These are phyloP conservation scores for Aureobasidium sp. DNA, from an alignment of 2,329 filamentous ascomycete species.

Conservation along the genomic window DNA sequence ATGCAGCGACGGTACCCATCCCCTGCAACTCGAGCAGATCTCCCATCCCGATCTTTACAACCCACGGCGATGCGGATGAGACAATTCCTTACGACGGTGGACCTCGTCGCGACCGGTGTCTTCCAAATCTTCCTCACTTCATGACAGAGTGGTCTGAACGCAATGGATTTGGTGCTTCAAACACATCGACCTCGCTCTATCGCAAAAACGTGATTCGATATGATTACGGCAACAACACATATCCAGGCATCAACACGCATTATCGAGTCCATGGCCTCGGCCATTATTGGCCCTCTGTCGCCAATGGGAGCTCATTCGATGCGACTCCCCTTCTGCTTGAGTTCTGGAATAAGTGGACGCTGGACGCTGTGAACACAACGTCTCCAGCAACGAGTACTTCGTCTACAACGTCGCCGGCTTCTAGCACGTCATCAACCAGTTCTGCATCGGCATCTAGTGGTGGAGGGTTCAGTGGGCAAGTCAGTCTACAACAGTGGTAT, in stretches of 20 bases:
- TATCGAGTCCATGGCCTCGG: constrained; percentile 31
- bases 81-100: constrained; percentile 36
- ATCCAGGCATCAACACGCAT: constrained; percentile 29
- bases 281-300: constrained; percentile 34
- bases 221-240: constrained; percentile 17
- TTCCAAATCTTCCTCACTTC: constrained; percentile 26
- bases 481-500: background rate
- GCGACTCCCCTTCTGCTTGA: constrained; percentile 20
- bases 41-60: constrained; percentile 35
- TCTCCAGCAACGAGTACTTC: background rate
- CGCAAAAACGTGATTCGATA: constrained; percentile 25
- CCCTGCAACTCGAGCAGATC: constrained; percentile 23
- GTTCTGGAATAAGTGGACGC: constrained; percentile 20
- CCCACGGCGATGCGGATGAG: constrained; percentile 36
- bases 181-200: constrained; percentile 22
- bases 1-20: constrained; percentile 18
- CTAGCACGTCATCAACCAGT: background rate
- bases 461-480: background rate
- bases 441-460: background rate
- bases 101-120: constrained; percentile 19
- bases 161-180: constrained; percentile 24
- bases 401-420: background rate
- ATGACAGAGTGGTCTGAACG: constrained; percentile 33
- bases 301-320: constrained; percentile 14
- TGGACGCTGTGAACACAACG: constrained; percentile 3